These are phyloP conservation scores for Lentinus tigrinus DNA, from an alignment of 768 basidiomycete genomes.

Conservation along the genomic window DNA sequence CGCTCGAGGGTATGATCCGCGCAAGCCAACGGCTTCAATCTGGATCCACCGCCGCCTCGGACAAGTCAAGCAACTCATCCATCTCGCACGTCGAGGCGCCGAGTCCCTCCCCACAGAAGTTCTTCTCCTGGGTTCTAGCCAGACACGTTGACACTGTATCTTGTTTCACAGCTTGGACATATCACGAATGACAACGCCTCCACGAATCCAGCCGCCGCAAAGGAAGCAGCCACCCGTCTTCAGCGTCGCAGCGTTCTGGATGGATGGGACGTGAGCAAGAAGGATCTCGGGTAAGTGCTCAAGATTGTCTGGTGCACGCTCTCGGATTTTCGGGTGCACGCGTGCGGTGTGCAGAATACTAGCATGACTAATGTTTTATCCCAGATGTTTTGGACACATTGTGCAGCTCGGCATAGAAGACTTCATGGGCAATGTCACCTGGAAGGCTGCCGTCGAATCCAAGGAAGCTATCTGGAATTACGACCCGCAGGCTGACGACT, in stretches of 20 bases:
- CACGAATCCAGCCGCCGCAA: slow-evolving; percentile 20
- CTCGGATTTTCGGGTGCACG: too few relatives aligned
- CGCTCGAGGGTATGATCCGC: slow-evolving; percentile 78
- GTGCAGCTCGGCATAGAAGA: slow-evolving; percentile 28
- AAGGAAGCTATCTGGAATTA: slow-evolving; percentile 35
- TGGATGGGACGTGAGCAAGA: not conserved
- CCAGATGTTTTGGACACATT: slow-evolving; percentile 30
- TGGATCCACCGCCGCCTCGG: slow-evolving; percentile 24
- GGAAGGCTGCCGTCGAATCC: slow-evolving; percentile 28
- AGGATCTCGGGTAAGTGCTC: slow-evolving; percentile 5
- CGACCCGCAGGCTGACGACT: slow-evolving; percentile 25
- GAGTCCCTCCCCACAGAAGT: too few relatives aligned
- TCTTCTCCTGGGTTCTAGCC: too few relatives aligned
- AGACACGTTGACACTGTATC: too few relatives aligned
- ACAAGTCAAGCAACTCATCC: slow-evolving; percentile 27
- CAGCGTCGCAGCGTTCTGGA: not conserved
- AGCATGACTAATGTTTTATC: not conserved
- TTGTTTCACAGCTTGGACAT: slow-evolving; percentile 3
- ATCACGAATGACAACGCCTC: slow-evolving; percentile 22
- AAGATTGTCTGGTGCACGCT: not conserved
- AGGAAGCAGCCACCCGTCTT: slow-evolving; percentile 11
- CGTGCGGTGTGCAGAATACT: too few relatives aligned
- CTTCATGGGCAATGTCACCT: slow-evolving; percentile 33
- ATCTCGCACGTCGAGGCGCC: slow-evolving; percentile 35
- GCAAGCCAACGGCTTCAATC: slow-evolving; percentile 41